phyloP scores from a whole-genome alignment of 176 grass and related monocot species.

The Bonia amplexicaulis region DNA sequence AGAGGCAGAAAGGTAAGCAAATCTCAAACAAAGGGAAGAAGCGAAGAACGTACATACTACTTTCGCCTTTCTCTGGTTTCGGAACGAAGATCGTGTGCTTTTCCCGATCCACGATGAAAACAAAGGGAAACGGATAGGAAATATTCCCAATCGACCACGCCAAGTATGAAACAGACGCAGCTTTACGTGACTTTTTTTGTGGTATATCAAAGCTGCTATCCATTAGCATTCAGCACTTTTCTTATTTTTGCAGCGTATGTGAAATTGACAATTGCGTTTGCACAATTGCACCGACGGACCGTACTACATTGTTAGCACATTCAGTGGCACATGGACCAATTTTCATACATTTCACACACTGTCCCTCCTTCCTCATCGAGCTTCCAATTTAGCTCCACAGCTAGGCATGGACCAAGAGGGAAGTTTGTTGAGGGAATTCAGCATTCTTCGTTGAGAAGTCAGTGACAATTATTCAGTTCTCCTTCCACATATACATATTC shows the following conservation, averaged over 20 bases:
- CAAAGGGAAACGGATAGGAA: neutral
- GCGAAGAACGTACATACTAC: neutral
- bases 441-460: neutral
- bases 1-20: neutral
- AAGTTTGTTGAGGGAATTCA: neutral
- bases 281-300: slow-evolving; percentile 4
- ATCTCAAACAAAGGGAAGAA: neutral
- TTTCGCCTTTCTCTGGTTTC: neutral
- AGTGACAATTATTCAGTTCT: neutral
- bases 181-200: neutral
- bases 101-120: neutral
- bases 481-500: neutral
- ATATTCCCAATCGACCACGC: neutral
- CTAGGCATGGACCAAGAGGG: neutral
- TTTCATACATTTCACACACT: neutral
- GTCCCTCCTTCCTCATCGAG: neutral
- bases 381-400: neutral
- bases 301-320: neutral
- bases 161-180: neutral
- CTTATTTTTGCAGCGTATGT: neutral
- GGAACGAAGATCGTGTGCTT: neutral
- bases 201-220: neutral
- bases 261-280: neutral
- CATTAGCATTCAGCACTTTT: neutral
- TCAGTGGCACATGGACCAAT: neutral